These are phyloP conservation scores for Fusarium globosum DNA, from an alignment of 2,329 filamentous ascomycete genomes.

Conservation along the genomic window DNA sequence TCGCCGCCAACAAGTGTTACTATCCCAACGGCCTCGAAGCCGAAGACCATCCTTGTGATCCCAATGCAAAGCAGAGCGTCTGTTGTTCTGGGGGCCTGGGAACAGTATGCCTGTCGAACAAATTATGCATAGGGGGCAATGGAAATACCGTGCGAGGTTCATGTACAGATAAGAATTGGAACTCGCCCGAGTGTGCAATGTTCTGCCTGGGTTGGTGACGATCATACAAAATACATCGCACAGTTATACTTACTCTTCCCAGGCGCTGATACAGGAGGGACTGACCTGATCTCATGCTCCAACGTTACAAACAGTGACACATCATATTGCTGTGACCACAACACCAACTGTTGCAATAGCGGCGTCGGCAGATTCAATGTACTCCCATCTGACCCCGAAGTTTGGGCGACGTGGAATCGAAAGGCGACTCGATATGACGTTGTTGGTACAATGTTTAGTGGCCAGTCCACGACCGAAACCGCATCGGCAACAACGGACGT, in stretches of 20 bases:
- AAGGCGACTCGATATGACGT: slow-evolving; percentile 28
- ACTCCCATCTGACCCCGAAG: slow-evolving; percentile 34
- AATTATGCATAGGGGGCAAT: slow-evolving; percentile 32
- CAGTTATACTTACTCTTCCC: background rate
- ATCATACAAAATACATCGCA: background rate
- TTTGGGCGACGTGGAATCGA: slow-evolving; percentile 37
- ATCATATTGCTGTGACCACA: slow-evolving; percentile 45
- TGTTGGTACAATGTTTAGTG: slow-evolving; percentile 28
- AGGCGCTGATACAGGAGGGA: slow-evolving; percentile 40
- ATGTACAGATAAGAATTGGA: slow-evolving; percentile 41
- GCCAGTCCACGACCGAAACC: background rate
- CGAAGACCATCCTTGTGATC: slow-evolving; percentile 32
- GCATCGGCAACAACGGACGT: background rate
- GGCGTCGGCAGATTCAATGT: slow-evolving; percentile 43
- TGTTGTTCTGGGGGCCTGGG: slow-evolving; percentile 39
- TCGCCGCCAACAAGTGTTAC: slow-evolving; percentile 29
- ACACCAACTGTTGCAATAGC: slow-evolving; percentile 36
- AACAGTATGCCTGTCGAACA: slow-evolving; percentile 37
- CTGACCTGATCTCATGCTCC: slow-evolving; percentile 42
- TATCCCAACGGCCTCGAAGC: slow-evolving; percentile 36
- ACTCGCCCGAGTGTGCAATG: slow-evolving; percentile 31
- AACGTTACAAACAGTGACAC: slow-evolving; percentile 41
- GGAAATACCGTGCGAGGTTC: slow-evolving; percentile 40
- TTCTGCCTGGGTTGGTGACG: slow-evolving; percentile 20
- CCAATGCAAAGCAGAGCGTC: slow-evolving; percentile 27